These are phyloP conservation scores for Dipteronia dyeriana DNA, from an alignment of 345 rosid genomes.

Conservation along the genomic window DNA sequence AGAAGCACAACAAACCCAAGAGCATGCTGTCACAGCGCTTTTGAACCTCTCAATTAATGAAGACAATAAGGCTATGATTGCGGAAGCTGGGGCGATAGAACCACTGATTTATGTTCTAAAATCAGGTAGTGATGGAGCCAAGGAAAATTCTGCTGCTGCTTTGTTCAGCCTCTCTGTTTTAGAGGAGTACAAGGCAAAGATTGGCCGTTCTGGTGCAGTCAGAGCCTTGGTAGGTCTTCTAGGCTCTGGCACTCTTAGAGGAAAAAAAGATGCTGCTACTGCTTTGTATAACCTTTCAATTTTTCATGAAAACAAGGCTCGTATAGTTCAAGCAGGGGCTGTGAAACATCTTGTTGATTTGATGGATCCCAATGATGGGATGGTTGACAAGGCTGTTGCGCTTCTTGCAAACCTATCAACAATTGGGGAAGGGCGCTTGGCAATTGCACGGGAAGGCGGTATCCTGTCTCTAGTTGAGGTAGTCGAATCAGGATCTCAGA, in stretches of 20 bases:
- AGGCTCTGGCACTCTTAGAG: conserved; percentile 75
- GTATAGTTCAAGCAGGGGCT: conserved; percentile 93
- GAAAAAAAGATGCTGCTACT: conserved; percentile 91
- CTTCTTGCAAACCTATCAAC: conserved; percentile 86
- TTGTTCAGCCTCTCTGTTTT: conserved; percentile 78
- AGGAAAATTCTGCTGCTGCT: conserved; percentile 88
- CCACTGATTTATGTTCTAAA: conserved; percentile 77
- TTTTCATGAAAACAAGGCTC: conserved; percentile 89
- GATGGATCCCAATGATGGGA: conserved; percentile 66
- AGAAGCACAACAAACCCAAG: conserved; percentile 66
- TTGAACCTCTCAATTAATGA: conserved; percentile 86
- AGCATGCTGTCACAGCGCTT: conserved; percentile 87
- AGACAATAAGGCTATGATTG: conserved; percentile 72
- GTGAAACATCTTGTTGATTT: conserved; percentile 76
- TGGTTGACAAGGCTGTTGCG: conserved; percentile 94
- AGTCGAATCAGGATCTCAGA: conserved; percentile 78
- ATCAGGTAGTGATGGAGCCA: conserved; percentile 79
- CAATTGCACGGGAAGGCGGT: conserved; percentile 74
- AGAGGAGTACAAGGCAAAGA: conserved; percentile 70
- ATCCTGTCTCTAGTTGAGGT: conserved; percentile 76
- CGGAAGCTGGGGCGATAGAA: conserved; percentile 69
- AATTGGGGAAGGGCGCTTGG: conserved; percentile 74
- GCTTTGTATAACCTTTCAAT: conserved; percentile 92
- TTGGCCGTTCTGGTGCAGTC: conserved; percentile 87
- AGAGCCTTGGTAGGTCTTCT: conserved; percentile 78